Percentiles rank a stretch among this genome's conserved stretches.
Conservation (phyloP, 306 rosid species). For the Malus sieversii region DNA sequence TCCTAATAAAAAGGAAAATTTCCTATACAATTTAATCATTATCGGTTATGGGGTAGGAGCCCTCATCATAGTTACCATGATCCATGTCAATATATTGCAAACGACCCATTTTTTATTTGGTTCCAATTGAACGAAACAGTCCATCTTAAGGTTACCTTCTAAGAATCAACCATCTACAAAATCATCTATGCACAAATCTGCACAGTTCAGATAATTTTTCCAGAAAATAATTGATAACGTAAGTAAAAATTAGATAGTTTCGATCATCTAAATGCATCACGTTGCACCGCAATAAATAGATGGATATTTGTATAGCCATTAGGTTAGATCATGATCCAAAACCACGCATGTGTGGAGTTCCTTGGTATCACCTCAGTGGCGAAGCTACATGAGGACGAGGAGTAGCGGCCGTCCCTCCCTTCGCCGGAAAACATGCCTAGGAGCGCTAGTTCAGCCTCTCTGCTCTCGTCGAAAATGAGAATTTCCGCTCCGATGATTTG, state of each 20-base stretch:
- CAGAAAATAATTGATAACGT: not conserved
- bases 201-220: not conserved
- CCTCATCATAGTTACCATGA: not conserved
- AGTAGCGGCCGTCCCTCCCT: too few species aligned
- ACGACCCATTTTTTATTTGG: too few species aligned
- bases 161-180: too few species aligned
- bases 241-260: too few species aligned
- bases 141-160: too few species aligned
- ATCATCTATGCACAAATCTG: not conserved
- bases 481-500: too few species aligned
- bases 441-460: too few species aligned
- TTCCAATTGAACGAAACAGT: too few species aligned
- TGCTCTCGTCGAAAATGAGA: too few species aligned
- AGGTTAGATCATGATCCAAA: slow-evolving; percentile 31
- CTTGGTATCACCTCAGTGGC: slow-evolving; percentile 8
- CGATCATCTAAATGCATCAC: too few species aligned
- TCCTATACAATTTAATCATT: not conserved
- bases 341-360: slow-evolving; percentile 47
- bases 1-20: not conserved
- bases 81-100: not conserved
- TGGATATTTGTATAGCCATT: not conserved
- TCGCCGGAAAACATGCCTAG: too few species aligned
- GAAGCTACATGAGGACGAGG: too few species aligned
- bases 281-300: not conserved
- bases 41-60: not conserved